Evolutionary conservation across 768 basidiomycete genomes (phyloP).

Genomic region (Boletus sp.): DNA sequence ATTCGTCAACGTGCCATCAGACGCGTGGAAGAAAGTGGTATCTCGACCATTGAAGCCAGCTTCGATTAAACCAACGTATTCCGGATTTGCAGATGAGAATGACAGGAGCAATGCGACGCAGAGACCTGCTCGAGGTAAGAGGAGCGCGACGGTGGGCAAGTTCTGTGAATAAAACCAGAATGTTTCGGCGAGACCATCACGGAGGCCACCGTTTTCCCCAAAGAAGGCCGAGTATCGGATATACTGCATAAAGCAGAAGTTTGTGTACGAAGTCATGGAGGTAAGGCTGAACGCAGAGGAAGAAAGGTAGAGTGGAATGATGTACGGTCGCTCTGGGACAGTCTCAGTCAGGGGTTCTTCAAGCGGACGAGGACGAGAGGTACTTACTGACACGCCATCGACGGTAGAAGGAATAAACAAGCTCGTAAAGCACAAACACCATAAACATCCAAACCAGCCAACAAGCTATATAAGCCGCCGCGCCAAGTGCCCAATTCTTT

Average conservation of each 20-base stretch:
- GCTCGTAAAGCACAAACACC: conserved; percentile 74
- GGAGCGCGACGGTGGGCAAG: conserved; percentile 73
- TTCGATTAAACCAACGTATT: conserved; percentile 45
- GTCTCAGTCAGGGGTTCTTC: conserved; percentile 2
- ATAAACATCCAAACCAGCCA: conserved; percentile 74
- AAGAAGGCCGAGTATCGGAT: conserved; percentile 71
- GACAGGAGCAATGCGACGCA: conserved; percentile 68
- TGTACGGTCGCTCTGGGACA: conserved; percentile 70
- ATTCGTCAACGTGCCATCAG: conserved; percentile 63
- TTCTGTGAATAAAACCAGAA: conserved; percentile 86
- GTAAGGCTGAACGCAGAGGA: conserved; percentile 73
- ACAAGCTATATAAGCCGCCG: conserved; percentile 80
- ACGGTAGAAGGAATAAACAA: conserved; percentile 71
- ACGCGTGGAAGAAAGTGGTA: conserved; percentile 65
- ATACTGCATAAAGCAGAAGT: conserved; percentile 83
- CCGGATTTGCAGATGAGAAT: conserved; percentile 52
- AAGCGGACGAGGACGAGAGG: conserved; percentile 14
- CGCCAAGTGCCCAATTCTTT: conserved; percentile 78
- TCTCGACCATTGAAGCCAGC: conserved; percentile 57
- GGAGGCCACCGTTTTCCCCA: conserved; percentile 46
- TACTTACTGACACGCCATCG: conserved; percentile 80
- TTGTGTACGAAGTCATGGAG: conserved; percentile 74
- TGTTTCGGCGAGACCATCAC: conserved; percentile 74
- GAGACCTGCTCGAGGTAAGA: conserved; percentile 81
- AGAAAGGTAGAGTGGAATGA: conserved; percentile 82